Percentiles rank a stretch among this genome's conserved stretches.
These are phyloP conservation scores for Boeremia lycopersici DNA, from an alignment of 2,329 filamentous ascomycete genomes.

Conservation along the genomic window DNA sequence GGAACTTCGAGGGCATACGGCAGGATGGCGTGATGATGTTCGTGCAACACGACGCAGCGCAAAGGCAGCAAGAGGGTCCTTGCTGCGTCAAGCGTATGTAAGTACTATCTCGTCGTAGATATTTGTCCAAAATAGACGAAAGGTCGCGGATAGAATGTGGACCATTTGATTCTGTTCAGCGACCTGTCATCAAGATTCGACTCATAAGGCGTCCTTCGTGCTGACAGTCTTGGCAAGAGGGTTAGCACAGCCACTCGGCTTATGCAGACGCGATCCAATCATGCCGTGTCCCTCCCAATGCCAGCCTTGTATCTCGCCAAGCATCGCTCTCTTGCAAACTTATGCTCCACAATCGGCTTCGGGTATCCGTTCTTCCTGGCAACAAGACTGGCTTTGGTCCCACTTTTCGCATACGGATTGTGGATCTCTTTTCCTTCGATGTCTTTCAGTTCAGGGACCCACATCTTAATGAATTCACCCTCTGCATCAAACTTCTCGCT, in stretches of 20 bases:
- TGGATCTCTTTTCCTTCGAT: constrained; percentile 74
- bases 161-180: neutral
- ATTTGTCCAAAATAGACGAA: neutral
- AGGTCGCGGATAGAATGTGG: neutral
- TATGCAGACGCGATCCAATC: neutral
- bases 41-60: neutral
- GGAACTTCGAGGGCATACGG: neutral
- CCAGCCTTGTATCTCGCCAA: constrained; percentile 73
- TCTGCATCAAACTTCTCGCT: constrained; percentile 83
- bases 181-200: neutral
- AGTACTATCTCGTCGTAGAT: too few species aligned
- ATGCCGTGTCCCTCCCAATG: constrained; percentile 58
- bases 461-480: constrained; percentile 80
- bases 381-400: constrained; percentile 52
- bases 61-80: too few species aligned
- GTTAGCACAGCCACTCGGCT: neutral
- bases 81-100: too few species aligned
- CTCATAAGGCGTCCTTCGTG: neutral
- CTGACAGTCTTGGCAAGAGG: constrained; percentile 4
- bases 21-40: neutral
- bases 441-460: constrained; percentile 75
- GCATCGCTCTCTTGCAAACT: constrained; percentile 68
- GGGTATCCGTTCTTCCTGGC: constrained; percentile 76
- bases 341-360: constrained; percentile 75
- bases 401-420: constrained; percentile 74